Evolutionary conservation across 257 asterid species (phyloP), one percentile per base, ranked within the genome.

Genomic region (Voacanga thouarsii): DNA sequence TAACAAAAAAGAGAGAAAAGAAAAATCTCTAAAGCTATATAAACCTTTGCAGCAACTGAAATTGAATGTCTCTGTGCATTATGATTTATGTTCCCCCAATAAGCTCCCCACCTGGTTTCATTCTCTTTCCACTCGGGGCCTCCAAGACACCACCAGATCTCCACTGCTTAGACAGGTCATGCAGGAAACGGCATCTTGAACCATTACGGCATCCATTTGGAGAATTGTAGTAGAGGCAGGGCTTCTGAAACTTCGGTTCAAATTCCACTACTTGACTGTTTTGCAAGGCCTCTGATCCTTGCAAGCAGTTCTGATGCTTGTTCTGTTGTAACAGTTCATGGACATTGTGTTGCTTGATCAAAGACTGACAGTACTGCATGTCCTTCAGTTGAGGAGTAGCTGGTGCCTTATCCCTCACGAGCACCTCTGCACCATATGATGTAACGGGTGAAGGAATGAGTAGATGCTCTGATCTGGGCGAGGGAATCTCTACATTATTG

Each of bases 161-260:
- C 77, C 75, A 43, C 45, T 41, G 80, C 24, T 72, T 37, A 37
- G 80, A 57, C 56, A 51, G 63, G 10, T 75, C 85, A 49, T 87
- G 93, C 72, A 5, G 67, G 84, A 53, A 85, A 11, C 24, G 77
- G 76, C 89, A 86, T 43, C 60, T 71, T 71, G 71, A 24, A 45
- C 93, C 91, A 6, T 85, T 75, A 6, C 75, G 83, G 78, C 89
- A 87, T 30, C 89, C 91, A 24, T 4, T 78, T 3, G 80, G 10
- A 45, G 67, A 77, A 50, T 56, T 50, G 77, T 79, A 82, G 73
- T 71, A 85, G 16, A 61, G 19, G 61, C 91, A 87, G 18, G 44
- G 79, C 68, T 68, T 84, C 77, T 47, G 65, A 45, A 6, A 15
- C 53, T 77, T 78, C 21, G 21, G 69, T 57, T 80, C 44, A 24